Evolutionary conservation across 441 rosid species (phyloP).

Genomic region (Cnidoscolus chayamansa): DNA sequence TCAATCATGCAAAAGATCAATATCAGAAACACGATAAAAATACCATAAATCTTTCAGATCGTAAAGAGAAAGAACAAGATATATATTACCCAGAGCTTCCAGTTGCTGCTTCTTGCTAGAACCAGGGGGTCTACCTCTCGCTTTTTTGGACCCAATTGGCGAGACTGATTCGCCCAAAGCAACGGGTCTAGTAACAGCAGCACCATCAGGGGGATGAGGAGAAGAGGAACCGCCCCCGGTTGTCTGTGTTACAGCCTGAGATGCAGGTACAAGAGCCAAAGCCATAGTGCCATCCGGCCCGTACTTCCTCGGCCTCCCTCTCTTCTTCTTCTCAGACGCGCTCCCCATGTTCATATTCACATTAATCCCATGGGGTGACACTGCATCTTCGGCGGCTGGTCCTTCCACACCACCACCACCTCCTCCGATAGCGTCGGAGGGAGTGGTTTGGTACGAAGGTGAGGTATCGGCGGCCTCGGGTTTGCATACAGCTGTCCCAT

Average conservation of each 20-base stretch:
- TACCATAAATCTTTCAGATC: background rate
- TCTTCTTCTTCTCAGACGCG: constrained; percentile 56
- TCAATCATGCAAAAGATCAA: constrained; percentile 1
- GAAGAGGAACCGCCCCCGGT: constrained; percentile 34
- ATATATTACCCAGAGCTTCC: constrained; percentile 43
- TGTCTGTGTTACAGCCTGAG: constrained; percentile 32
- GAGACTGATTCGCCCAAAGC: constrained; percentile 30
- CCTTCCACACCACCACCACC: constrained; percentile 25
- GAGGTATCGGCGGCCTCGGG: constrained; percentile 36
- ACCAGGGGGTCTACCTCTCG: constrained; percentile 80
- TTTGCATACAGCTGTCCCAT: constrained; percentile 54
- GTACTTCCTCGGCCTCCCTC: constrained; percentile 89
- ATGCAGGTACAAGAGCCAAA: constrained; percentile 37
- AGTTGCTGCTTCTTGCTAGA: constrained; percentile 53
- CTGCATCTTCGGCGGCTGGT: constrained; percentile 13
- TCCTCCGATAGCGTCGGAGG: constrained; percentile 12
- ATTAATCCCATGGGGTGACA: constrained; percentile 30
- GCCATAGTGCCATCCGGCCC: constrained; percentile 62
- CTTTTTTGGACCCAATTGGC: constrained; percentile 45
- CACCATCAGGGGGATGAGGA: constrained; percentile 19
- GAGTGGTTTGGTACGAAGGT: constrained; percentile 43
- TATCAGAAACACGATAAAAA: background rate
- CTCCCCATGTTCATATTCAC: constrained; percentile 42
- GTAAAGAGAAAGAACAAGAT: background rate
- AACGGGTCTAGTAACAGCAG: constrained; percentile 17